These are phyloP conservation scores for Calonectria naviculata DNA, from an alignment of 2,329 filamentous ascomycete genomes.

Conservation along the genomic window DNA sequence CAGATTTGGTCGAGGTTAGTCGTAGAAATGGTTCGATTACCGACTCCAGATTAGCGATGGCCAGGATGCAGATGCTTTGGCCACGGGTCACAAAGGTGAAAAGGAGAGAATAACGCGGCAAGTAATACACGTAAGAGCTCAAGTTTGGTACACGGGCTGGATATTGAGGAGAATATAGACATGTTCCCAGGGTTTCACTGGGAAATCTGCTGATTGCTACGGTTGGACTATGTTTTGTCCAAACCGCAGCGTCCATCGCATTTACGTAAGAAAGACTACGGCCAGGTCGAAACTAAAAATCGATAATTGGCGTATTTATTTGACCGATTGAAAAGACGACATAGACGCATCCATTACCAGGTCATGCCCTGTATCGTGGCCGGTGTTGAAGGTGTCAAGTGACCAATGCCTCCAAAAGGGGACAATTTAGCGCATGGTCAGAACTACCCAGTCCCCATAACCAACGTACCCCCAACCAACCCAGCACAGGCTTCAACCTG, in stretches of 20 bases:
- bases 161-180: too few species aligned
- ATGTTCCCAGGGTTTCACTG: too few species aligned
- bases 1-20: not conserved
- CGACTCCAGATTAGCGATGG: conserved; percentile 18
- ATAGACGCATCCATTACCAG: not conserved
- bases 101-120: not conserved
- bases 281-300: not conserved
- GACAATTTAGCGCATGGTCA: conserved; percentile 28
- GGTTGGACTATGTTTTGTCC: not conserved
- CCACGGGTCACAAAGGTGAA: not conserved
- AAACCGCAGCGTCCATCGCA: not conserved
- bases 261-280: not conserved
- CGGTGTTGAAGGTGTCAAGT: conserved; percentile 30
- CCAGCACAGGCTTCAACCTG: conserved; percentile 27
- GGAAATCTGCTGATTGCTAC: not conserved
- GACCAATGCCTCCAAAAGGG: conserved; percentile 19
- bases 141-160: not conserved
- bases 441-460: conserved; percentile 2
- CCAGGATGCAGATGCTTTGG: conserved; percentile 3
- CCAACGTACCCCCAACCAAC: conserved; percentile 1
- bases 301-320: not conserved
- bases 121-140: not conserved
- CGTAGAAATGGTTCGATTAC: not conserved
- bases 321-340: too few species aligned
- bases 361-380: not conserved